These are phyloP conservation scores for Nemania sp. DNA, from an alignment of 2,329 filamentous ascomycete species.

Conservation along the genomic window DNA sequence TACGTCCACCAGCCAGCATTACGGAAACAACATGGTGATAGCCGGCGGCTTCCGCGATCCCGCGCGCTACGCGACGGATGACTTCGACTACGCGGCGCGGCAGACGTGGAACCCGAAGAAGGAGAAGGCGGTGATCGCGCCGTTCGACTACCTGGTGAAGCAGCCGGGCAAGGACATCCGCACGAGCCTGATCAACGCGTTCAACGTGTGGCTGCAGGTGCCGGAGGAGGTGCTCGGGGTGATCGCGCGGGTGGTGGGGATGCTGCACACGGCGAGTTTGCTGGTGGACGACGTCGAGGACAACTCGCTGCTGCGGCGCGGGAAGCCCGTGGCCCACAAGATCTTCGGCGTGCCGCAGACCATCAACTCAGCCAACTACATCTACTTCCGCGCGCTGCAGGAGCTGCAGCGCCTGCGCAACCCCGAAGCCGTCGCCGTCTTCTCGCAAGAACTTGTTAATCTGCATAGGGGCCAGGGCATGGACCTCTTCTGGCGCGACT, in stretches of 20 bases:
- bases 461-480: conserved; percentile 87
- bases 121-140: conserved; percentile 75
- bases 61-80: conserved; percentile 56
- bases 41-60: conserved; percentile 51
- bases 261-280: conserved; percentile 83
- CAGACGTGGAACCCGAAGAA: conserved; percentile 72
- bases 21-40: conserved; percentile 43
- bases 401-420: conserved; percentile 74
- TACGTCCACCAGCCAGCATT: conserved; percentile 34
- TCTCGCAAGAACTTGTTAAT: conserved; percentile 80
- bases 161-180: conserved; percentile 87
- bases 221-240: conserved; percentile 69
- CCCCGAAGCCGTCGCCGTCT: conserved; percentile 68
- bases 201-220: conserved; percentile 79
- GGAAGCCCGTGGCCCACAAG: conserved; percentile 78
- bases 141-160: conserved; percentile 77
- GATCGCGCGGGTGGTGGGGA: conserved; percentile 79
- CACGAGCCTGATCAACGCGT: conserved; percentile 75
- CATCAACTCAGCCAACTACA: conserved; percentile 88
- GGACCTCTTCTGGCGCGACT: conserved; percentile 90
- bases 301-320: conserved; percentile 73
- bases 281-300: conserved; percentile 90
- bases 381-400: conserved; percentile 79
- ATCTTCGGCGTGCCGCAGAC: conserved; percentile 87
- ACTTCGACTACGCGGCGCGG: conserved; percentile 55